Base-by-base conservation (phyloP, 2,329 filamentous ascomycete species). In the Dactylonectria macrodidyma region DNA sequence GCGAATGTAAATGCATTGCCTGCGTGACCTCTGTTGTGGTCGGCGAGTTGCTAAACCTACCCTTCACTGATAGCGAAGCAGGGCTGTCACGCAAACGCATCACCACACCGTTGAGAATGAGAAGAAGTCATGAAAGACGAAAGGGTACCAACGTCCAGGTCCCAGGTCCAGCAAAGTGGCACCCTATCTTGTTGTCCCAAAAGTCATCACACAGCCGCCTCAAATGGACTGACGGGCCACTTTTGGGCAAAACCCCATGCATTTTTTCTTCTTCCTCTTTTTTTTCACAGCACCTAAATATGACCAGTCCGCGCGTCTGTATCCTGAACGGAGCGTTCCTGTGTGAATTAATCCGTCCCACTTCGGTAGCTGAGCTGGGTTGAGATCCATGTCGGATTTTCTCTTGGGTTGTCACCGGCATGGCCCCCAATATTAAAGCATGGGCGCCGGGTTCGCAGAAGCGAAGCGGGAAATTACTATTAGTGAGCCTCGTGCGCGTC, bases 401-500 rank as follows among this genome's bases (percentile, higher is more conserved):
- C 46, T 54, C 16, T 51, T 24, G 9, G 54, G n/a, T 19, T 46
- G 48, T n/a, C 48, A 60, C 30, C 41, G 57, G 33, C 46, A 51
- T 33, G 58, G 58, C 26, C 26, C 26, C 26, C 26, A 30, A 30
- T 30, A 30, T 30, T 30, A 30, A 7, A 30, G 33, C 46, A 51
- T 33, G 58, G 58, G 30, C 47, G 22, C 47, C 34, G 36, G 51
- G 58, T 26, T 11, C 48, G 58, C 36, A 38, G 59, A 62, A 56
- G 51, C 41, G 46, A 54, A 36, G 47, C 10, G 55, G 54, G 50
- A 59, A 59, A 65, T 65, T 59, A 57, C 36, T 7, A 65, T 65
- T 59, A 57, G 47, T 7, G 38, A 14, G 41, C n/a, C 10, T 9
- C 11, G 6, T n/a, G 36, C 36, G 34, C 36, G 34, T 33, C 46